These are phyloP conservation scores for Taiozyma sp. DNA, from an alignment of 1,139 yeast genomes.

Conservation along the genomic window DNA sequence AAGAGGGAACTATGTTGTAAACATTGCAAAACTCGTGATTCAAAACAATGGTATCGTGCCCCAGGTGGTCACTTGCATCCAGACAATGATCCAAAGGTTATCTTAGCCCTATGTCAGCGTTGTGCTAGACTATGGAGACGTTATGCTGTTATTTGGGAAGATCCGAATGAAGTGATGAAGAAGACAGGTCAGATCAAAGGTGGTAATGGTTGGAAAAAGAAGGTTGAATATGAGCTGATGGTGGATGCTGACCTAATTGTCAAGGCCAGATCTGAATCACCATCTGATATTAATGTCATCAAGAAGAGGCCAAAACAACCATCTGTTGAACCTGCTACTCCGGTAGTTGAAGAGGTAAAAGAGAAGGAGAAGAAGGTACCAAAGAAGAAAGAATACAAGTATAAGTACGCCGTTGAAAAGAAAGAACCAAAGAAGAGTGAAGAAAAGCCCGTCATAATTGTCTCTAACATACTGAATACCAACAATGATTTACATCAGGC, in stretches of 20 bases:
- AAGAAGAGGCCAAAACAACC: neutral
- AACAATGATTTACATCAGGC: slow-evolving; percentile 7
- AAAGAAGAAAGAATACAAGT: slow-evolving; percentile 9
- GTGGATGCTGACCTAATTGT: slow-evolving; percentile 60
- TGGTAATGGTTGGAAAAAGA: slow-evolving; percentile 51
- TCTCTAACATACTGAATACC: slow-evolving; percentile 9
- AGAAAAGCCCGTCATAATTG: slow-evolving; percentile 8
- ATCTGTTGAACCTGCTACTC: neutral
- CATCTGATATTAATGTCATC: neutral
- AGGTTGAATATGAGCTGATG: slow-evolving; percentile 67
- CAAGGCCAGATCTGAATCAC: slow-evolving; percentile 38
- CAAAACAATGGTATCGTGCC: slow-evolving; percentile 66
- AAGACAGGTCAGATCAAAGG: slow-evolving; percentile 38
- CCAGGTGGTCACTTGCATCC: slow-evolving; percentile 45
- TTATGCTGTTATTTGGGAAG: slow-evolving; percentile 88
- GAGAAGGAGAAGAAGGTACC: slow-evolving; percentile 7
- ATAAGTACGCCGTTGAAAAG: neutral
- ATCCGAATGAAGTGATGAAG: slow-evolving; percentile 63
- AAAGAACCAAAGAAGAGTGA: slow-evolving; percentile 1
- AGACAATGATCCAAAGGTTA: slow-evolving; percentile 33
- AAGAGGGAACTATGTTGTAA: slow-evolving; percentile 31
- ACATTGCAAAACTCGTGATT: slow-evolving; percentile 52
- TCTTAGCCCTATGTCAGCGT: slow-evolving; percentile 68
- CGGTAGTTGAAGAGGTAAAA: slow-evolving; percentile 4
- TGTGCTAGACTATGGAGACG: slow-evolving; percentile 92